Percentiles rank a stretch among this genome's conserved stretches.
These are phyloP conservation scores for Trichothecium sympodiale DNA, from an alignment of 2,329 filamentous ascomycete genomes.

Conservation along the genomic window DNA sequence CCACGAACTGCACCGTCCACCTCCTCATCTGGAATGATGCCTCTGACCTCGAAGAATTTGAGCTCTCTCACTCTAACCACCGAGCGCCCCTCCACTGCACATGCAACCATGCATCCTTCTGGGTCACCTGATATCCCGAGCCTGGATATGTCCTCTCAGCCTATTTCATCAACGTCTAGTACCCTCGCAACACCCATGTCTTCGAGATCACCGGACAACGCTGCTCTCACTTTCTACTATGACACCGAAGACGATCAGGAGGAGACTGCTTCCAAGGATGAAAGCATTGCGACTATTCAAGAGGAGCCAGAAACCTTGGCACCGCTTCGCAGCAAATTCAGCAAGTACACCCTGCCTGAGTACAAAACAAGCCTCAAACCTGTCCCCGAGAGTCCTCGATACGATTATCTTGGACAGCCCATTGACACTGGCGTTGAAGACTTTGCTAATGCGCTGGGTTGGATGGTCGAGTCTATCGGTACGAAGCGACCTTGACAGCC, in stretches of 20 bases:
- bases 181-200: conserved; percentile 22
- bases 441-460: conserved; percentile 35
- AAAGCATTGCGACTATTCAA: background rate
- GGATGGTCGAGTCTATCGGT: conserved; percentile 38
- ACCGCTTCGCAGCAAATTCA: conserved; percentile 9
- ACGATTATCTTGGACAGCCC: conserved; percentile 19
- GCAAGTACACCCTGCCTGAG: conserved; percentile 36
- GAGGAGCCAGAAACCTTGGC: background rate
- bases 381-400: background rate
- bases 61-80: conserved; percentile 15
- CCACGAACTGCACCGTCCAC: conserved; percentile 21
- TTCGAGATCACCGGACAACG: conserved; percentile 26
- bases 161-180: conserved; percentile 17
- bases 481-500: conserved; percentile 15
- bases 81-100: conserved; percentile 1
- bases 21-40: conserved; percentile 16
- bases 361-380: background rate
- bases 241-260: conserved; percentile 28
- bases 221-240: conserved; percentile 35
- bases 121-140: background rate
- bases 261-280: conserved; percentile 21
- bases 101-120: background rate
- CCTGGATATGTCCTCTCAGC: background rate
- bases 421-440: conserved; percentile 27
- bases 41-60: conserved; percentile 10